Percentiles rank a stretch among this genome's conserved stretches.
Evolutionary conservation across 805 yeast genomes (phyloP).

Genomic region (Phaffomyces antillensis): DNA sequence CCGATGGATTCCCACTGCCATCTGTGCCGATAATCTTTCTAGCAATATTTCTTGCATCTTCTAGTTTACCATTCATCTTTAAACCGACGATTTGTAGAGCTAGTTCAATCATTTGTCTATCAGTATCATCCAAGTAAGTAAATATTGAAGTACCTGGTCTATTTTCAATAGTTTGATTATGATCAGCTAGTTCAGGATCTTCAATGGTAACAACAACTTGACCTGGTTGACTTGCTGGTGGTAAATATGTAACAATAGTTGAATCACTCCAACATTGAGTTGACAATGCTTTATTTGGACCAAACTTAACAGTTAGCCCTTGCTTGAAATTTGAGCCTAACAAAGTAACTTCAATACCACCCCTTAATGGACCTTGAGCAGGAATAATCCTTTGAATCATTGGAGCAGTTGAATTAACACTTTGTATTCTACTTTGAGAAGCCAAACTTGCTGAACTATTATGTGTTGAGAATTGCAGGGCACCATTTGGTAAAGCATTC

Average conservation of each 20-base stretch:
- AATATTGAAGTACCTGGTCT: slow-evolving; percentile 40
- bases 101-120: slow-evolving; percentile 86
- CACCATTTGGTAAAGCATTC: background rate
- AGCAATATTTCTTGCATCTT: slow-evolving; percentile 92
- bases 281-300: slow-evolving; percentile 67
- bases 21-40: slow-evolving; percentile 74
- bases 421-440: slow-evolving; percentile 6
- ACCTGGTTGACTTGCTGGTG: slow-evolving; percentile 86
- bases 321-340: slow-evolving; percentile 82
- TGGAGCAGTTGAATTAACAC: slow-evolving; percentile 9
- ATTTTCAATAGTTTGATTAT: slow-evolving; percentile 4
- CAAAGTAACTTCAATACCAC: slow-evolving; percentile 92
- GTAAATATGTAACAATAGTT: slow-evolving; percentile 87
- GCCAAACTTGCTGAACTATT: slow-evolving; percentile 10
- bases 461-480: slow-evolving; percentile 4
- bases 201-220: slow-evolving; percentile 87
- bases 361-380: slow-evolving; percentile 90
- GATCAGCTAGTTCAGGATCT: slow-evolving; percentile 32
- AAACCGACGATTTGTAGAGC: slow-evolving; percentile 95
- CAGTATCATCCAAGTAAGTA: slow-evolving; percentile 93
- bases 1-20: slow-evolving; percentile 17
- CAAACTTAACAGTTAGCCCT: slow-evolving; percentile 81
- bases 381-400: slow-evolving; percentile 83
- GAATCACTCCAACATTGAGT: slow-evolving; percentile 96
- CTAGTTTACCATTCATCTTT: slow-evolving; percentile 93